phyloP scores from a whole-genome alignment of 2,329 filamentous ascomycete species.

The Alternaria gansuensis region DNA sequence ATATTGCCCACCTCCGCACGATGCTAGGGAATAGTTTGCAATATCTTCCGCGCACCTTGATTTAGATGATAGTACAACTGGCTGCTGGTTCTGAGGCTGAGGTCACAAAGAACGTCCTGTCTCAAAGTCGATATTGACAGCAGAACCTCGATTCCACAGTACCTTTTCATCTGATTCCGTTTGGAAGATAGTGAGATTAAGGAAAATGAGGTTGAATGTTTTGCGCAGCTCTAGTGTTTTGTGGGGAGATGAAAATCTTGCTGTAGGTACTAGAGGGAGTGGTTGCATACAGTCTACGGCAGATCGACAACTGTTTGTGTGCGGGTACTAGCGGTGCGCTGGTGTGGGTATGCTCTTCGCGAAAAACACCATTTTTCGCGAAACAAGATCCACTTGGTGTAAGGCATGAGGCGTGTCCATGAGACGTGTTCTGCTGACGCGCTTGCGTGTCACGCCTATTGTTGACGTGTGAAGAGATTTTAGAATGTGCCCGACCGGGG shows the following conservation, averaged over 20 bases:
- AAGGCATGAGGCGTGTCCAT: not conserved
- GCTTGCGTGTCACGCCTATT: slow-evolving; percentile 7
- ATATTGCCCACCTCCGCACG: slow-evolving; percentile 5
- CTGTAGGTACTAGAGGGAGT: not conserved
- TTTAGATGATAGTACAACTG: not conserved
- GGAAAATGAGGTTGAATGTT: not conserved
- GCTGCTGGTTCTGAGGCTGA: not conserved
- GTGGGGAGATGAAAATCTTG: not conserved
- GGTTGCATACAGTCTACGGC: slow-evolving; percentile 6
- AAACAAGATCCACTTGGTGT: slow-evolving; percentile 12
- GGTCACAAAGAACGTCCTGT: not conserved
- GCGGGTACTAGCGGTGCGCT: slow-evolving; percentile 11
- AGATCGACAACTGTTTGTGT: slow-evolving; percentile 13
- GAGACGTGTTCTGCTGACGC: slow-evolving; percentile 7
- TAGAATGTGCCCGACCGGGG: not conserved
- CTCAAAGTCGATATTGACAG: not conserved
- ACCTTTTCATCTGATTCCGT: not conserved
- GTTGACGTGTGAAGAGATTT: slow-evolving; percentile 5
- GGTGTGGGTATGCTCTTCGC: slow-evolving; percentile 5
- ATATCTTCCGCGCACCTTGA: slow-evolving; percentile 1
- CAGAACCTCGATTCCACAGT: not conserved
- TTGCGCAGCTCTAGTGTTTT: not conserved
- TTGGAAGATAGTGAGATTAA: not conserved
- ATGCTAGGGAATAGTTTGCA: slow-evolving; percentile 6
- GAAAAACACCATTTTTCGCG: slow-evolving; percentile 5